Conservation (phyloP, 345 rosid species). For the Salix suchowensis region DNA sequence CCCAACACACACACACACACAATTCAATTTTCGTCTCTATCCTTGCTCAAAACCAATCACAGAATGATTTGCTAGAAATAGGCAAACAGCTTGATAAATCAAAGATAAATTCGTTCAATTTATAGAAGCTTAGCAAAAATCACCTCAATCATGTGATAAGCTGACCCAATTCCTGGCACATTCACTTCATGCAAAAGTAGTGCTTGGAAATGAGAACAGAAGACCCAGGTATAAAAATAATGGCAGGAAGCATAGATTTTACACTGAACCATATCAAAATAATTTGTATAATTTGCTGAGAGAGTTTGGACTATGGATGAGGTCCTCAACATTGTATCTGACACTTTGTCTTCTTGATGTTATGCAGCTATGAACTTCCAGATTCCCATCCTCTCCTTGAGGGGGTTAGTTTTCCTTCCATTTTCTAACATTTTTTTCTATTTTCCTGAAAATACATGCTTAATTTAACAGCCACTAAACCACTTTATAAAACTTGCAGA, state of each 20-base stretch:
- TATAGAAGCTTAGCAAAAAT: background rate
- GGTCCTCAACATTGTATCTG: background rate
- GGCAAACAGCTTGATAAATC: background rate
- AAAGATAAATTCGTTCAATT: background rate
- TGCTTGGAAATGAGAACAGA: background rate
- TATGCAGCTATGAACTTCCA: constrained; percentile 80
- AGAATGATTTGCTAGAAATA: background rate
- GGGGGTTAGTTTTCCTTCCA: constrained; percentile 42
- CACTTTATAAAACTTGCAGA: constrained; percentile 37
- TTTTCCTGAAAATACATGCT: background rate
- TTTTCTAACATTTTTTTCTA: background rate
- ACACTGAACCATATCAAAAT: background rate
- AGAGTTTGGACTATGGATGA: background rate
- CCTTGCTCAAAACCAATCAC: background rate
- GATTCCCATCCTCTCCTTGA: constrained; percentile 82
- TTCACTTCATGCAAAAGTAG: background rate
- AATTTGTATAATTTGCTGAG: background rate
- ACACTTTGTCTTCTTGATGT: constrained; percentile 16
- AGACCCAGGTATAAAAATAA: background rate
- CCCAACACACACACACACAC: background rate
- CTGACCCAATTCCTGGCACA: background rate
- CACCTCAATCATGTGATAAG: background rate
- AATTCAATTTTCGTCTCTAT: background rate
- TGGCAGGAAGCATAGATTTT: background rate
- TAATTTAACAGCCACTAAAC: background rate